phyloP scores from a whole-genome alignment of 1,139 yeast genomes.

The Scheffersomyces cryptocercus region DNA sequence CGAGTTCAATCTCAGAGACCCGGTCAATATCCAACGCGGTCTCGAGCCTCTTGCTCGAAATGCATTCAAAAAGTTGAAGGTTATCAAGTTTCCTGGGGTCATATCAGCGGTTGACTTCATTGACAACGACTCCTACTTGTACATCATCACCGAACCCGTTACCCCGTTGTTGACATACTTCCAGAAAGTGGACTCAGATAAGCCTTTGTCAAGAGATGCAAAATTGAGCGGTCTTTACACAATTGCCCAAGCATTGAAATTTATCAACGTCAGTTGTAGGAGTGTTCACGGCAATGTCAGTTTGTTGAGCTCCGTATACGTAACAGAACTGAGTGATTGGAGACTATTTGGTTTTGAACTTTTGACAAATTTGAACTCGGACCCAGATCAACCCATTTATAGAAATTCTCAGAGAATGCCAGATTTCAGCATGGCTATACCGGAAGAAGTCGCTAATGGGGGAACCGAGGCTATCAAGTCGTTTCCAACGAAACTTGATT shows the following conservation, averaged over 20 bases:
- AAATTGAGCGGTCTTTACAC: conserved; percentile 62
- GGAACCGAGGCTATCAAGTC: conserved; percentile 47
- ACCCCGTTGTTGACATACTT: conserved; percentile 52
- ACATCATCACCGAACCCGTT: conserved; percentile 77
- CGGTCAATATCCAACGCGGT: conserved; percentile 28
- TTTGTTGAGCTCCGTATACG: conserved; percentile 54
- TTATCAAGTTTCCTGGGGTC: conserved; percentile 78
- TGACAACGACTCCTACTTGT: conserved; percentile 62
- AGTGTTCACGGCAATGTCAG: conserved; percentile 69
- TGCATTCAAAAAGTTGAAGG: conserved; percentile 63
- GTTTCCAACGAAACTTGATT: conserved; percentile 54
- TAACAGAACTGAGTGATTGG: conserved; percentile 76
- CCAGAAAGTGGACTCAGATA: conserved; percentile 11
- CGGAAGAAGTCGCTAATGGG: conserved; percentile 42
- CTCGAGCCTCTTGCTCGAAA: conserved; percentile 58
- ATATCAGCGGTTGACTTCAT: conserved; percentile 67
- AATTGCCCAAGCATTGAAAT: conserved; percentile 56
- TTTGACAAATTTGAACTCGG: conserved; percentile 52
- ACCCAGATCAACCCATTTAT: conserved; percentile 51
- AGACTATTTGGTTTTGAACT: conserved; percentile 82
- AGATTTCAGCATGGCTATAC: conserved; percentile 29
- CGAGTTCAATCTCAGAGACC: conserved; percentile 55
- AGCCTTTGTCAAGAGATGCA: conserved; percentile 30
- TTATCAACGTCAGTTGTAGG: conserved; percentile 63
- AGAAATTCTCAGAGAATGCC: conserved; percentile 25